These are phyloP conservation scores for Mycena floridula DNA, from an alignment of 768 basidiomycete genomes.

Conservation along the genomic window DNA sequence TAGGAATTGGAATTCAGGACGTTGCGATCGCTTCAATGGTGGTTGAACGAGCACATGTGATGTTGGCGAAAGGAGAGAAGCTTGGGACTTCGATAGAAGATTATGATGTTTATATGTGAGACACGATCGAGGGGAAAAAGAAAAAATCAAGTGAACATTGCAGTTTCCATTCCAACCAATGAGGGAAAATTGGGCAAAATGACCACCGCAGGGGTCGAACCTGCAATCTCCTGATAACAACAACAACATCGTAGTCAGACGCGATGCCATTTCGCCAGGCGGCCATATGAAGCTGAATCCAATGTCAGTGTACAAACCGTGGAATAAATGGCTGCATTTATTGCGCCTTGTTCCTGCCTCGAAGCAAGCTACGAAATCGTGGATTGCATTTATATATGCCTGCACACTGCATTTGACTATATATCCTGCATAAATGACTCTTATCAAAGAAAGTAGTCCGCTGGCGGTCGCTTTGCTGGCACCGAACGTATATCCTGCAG, in stretches of 20 bases:
- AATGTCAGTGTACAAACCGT: too few relatives aligned
- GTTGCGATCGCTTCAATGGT: slow-evolving; percentile 73
- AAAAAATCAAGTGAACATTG: too few relatives aligned
- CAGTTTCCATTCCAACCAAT: background rate
- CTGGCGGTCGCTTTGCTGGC: slow-evolving; percentile 78
- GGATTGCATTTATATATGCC: too few relatives aligned
- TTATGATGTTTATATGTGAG: slow-evolving; percentile 36
- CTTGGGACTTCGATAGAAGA: slow-evolving; percentile 43
- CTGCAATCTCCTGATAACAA: slow-evolving; percentile 81
- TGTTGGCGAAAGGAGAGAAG: slow-evolving; percentile 17
- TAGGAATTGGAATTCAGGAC: slow-evolving; percentile 85
- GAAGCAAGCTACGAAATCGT: too few relatives aligned
- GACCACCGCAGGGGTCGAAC: slow-evolving; percentile 90
- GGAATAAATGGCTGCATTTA: too few relatives aligned
- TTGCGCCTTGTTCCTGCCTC: too few relatives aligned
- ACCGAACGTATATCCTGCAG: slow-evolving; percentile 73
- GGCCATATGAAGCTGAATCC: too few relatives aligned
- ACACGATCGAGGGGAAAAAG: too few relatives aligned
- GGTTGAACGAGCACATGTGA: slow-evolving; percentile 50
- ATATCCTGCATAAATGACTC: too few relatives aligned
- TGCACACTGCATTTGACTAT: too few relatives aligned
- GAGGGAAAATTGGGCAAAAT: too few relatives aligned
- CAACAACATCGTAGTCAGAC: slow-evolving; percentile 68
- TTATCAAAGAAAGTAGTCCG: slow-evolving; percentile 73
- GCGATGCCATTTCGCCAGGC: slow-evolving; percentile 93